These are phyloP conservation scores for Dactylellina sp. DNA, from an alignment of 2,329 filamentous ascomycete genomes.

Conservation along the genomic window DNA sequence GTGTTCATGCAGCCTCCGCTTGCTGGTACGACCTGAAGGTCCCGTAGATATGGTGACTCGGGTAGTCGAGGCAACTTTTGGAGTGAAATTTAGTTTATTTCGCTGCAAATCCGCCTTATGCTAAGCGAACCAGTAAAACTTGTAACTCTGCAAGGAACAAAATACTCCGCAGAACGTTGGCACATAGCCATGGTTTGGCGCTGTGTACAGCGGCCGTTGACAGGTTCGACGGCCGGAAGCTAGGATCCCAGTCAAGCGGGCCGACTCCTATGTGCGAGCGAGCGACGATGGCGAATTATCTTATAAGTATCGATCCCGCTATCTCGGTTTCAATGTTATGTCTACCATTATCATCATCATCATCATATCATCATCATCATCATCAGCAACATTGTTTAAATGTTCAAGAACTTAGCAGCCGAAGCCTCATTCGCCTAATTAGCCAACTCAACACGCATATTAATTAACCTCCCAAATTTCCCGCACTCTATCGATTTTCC, in stretches of 20 bases:
- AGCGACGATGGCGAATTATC: conserved; percentile 33
- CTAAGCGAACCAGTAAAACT: conserved; percentile 48
- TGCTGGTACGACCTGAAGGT: conserved; percentile 45
- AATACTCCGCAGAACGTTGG: conserved; percentile 48
- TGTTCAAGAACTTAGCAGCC: too few species aligned
- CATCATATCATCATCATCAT: conserved; percentile 12
- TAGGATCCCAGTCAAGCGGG: conserved; percentile 47
- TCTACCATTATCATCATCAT: conserved; percentile 30
- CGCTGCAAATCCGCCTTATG: conserved; percentile 49
- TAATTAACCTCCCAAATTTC: too few species aligned
- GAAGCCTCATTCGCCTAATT: conserved; percentile 3
- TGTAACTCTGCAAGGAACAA: conserved; percentile 45
- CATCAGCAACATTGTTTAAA: conserved; percentile 6
- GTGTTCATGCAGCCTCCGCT: conserved; percentile 18
- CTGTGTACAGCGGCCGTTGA: conserved; percentile 48
- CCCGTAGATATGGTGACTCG: conserved; percentile 26
- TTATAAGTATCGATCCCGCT: conserved; percentile 52
- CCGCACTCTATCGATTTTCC: too few species aligned
- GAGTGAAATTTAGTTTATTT: conserved; percentile 16
- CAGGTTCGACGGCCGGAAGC: conserved; percentile 55
- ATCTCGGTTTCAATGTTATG: conserved; percentile 36
- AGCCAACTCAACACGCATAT: background rate
- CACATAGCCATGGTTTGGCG: conserved; percentile 28
- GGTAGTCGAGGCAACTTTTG: conserved; percentile 44
- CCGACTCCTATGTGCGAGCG: conserved; percentile 52